These are phyloP conservation scores for Auxenochlorella protothecoides DNA, from an alignment of 139 green algal genomes.

Conservation along the genomic window DNA sequence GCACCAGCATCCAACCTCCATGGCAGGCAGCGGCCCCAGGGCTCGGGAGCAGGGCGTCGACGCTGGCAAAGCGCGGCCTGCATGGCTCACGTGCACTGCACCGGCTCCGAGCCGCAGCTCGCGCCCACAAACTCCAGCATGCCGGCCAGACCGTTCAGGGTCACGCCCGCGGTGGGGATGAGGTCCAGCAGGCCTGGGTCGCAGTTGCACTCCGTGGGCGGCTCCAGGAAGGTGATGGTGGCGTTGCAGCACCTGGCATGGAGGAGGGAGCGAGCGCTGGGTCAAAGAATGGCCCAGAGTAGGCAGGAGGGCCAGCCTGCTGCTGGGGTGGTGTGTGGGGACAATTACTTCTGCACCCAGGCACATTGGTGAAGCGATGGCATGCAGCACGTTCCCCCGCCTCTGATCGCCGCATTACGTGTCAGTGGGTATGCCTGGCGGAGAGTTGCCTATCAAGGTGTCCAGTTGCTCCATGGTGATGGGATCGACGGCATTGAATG, in stretches of 20 bases:
- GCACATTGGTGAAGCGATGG: not conserved
- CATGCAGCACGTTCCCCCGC: no score
- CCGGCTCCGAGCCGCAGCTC: not conserved
- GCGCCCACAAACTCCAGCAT: not conserved
- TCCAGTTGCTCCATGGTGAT: not conserved
- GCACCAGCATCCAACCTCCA: not conserved
- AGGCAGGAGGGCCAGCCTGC: not conserved
- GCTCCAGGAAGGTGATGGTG: not conserved
- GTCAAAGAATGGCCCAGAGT: no score
- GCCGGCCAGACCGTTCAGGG: not conserved
- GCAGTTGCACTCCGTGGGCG: constrained; percentile 3
- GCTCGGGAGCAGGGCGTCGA: no score
- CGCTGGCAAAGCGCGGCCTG: no score
- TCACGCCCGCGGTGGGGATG: not conserved
- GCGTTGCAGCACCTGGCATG: constrained; percentile 6
- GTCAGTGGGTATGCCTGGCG: not conserved
- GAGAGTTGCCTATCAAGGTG: not conserved
- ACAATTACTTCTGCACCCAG: not conserved
- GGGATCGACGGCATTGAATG: not conserved
- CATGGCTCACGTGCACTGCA: no score
- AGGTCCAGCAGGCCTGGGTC: not conserved
- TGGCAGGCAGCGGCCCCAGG: not conserved
- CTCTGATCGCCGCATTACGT: not conserved
- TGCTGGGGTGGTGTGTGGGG: not conserved
- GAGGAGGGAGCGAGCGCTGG: not conserved